Evolutionary conservation across 208 protist species (phyloP).

Genomic region (Trypanosoma grayi): DNA sequence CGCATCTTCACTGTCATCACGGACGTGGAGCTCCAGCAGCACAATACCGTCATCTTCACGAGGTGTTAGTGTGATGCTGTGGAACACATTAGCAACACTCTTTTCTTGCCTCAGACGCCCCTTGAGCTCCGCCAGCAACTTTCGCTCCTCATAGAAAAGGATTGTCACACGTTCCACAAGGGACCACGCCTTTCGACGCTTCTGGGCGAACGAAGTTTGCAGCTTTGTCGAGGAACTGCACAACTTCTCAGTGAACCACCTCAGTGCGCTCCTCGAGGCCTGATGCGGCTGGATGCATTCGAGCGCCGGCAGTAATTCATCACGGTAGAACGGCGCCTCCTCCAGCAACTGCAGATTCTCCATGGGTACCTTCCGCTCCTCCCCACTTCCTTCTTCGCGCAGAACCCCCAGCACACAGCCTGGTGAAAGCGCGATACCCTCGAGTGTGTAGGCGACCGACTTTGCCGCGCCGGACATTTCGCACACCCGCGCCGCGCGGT

Average conservation of each 20-base stretch:
- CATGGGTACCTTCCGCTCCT: slow-evolving; percentile 13
- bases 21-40: not conserved
- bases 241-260: slow-evolving; percentile 37
- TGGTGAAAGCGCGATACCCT: slow-evolving; percentile 3
- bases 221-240: slow-evolving; percentile 32
- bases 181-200: slow-evolving; percentile 8
- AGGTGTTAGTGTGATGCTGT: not conserved
- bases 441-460: slow-evolving; percentile 2
- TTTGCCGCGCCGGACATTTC: not conserved
- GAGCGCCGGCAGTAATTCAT: slow-evolving; percentile 32
- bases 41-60: not conserved
- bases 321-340: slow-evolving; percentile 27
- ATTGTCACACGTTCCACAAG: slow-evolving; percentile 10
- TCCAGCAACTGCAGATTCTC: slow-evolving; percentile 17
- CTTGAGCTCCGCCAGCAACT: not conserved
- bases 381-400: not conserved
- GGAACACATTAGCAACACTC: not conserved
- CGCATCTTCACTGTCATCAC: slow-evolving; percentile 1
- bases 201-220: slow-evolving; percentile 16
- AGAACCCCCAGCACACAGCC: slow-evolving; percentile 1
- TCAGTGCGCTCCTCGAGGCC: slow-evolving; percentile 33
- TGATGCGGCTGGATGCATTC: slow-evolving; percentile 34
- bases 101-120: not conserved
- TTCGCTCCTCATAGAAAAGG: slow-evolving; percentile 14
- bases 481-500: slow-evolving; percentile 15